Percentiles rank a stretch among this genome's conserved stretches.
Evolutionary conservation across 164 flowering plant species (phyloP).

Genomic region (Saururus chinensis): DNA sequence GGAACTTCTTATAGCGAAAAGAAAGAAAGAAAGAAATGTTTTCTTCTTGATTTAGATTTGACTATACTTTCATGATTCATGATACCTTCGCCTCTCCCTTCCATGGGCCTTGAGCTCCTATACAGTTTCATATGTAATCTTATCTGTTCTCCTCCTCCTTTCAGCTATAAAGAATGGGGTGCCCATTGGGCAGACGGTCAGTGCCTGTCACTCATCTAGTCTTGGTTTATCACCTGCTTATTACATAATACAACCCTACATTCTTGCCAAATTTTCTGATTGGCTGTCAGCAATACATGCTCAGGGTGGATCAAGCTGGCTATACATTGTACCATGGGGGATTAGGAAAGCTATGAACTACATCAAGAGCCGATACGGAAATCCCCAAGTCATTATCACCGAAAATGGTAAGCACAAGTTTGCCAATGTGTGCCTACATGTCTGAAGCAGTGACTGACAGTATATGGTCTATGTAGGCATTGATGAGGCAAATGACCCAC

Average conservation of each 20-base stretch:
- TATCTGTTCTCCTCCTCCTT: not conserved
- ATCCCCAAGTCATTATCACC: slow-evolving; percentile 56
- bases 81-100: too few relatives aligned
- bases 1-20: too few relatives aligned
- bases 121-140: not conserved
- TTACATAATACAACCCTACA: too few relatives aligned
- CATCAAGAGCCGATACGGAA: slow-evolving; percentile 42
- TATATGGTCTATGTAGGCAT: slow-evolving; percentile 37
- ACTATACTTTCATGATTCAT: too few relatives aligned
- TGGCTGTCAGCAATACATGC: too few relatives aligned
- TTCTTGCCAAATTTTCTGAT: not conserved
- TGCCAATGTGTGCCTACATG: not conserved
- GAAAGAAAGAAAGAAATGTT: too few relatives aligned
- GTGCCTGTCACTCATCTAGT: not conserved
- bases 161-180: slow-evolving; percentile 62
- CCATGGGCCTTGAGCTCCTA: too few relatives aligned
- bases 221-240: not conserved
- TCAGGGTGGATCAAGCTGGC: slow-evolving; percentile 88
- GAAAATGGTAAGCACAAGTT: slow-evolving; percentile 52
- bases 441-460: not conserved
- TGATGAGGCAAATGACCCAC: slow-evolving; percentile 62
- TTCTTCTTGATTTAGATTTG: too few relatives aligned
- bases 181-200: slow-evolving; percentile 64
- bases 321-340: slow-evolving; percentile 93
- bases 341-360: slow-evolving; percentile 55